A percentile compares a stretch with the other conserved stretches of the same genome.
These are phyloP conservation scores for Spizellomyces punctatus DNA, from an alignment of 192 early-diverging fungal species.

Conservation along the genomic window DNA sequence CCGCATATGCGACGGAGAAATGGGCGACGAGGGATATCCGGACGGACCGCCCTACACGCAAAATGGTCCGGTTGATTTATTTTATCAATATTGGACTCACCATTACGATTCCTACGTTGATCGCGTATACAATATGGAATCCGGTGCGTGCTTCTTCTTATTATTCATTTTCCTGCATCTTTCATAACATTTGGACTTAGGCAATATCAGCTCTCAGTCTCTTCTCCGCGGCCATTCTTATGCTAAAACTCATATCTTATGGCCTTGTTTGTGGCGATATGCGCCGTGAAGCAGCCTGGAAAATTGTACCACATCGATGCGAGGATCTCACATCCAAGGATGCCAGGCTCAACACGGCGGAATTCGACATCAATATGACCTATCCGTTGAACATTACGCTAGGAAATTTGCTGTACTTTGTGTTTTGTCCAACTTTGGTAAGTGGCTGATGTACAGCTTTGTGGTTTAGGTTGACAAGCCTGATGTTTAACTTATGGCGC, in stretches of 20 bases:
- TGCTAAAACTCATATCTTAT: conserved; percentile 82
- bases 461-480: neutral
- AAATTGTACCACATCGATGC: neutral
- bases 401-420: conserved; percentile 72
- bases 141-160: conserved; percentile 18
- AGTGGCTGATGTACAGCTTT: neutral
- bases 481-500: neutral
- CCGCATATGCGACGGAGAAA: conserved; percentile 65
- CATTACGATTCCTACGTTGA: conserved; percentile 21
- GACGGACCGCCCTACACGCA: conserved; percentile 7
- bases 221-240: conserved; percentile 63
- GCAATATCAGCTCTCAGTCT: conserved; percentile 19
- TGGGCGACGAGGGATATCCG: conserved; percentile 32
- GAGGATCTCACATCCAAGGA: conserved; percentile 1
- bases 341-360: neutral
- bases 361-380: neutral
- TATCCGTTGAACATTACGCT: conserved; percentile 78
- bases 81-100: conserved; percentile 17
- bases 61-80: conserved; percentile 10
- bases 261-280: conserved; percentile 77
- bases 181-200: conserved; percentile 8
- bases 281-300: conserved; percentile 39
- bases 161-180: neutral
- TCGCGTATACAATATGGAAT: conserved; percentile 33
- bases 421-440: conserved; percentile 75